Evolutionary conservation across 148 eudicot genomes (phyloP).

Genomic region (Bassia scoparia): DNA sequence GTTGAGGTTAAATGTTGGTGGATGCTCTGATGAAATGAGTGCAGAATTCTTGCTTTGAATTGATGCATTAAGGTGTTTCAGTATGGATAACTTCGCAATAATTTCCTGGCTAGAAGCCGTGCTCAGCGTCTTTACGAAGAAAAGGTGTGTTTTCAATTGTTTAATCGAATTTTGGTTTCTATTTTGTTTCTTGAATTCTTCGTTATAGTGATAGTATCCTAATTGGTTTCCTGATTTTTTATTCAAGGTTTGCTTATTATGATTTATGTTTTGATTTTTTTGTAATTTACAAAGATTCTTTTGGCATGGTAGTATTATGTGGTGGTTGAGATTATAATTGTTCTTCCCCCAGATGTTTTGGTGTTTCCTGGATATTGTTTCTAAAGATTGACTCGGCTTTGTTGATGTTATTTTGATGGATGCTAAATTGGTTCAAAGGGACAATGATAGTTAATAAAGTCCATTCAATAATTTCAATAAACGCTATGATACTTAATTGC

Average conservation of each 20-base stretch:
- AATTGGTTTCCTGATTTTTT: background rate
- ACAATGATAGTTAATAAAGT: no score
- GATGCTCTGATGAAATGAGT: conserved; percentile 23
- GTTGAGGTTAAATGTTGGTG: conserved; percentile 40
- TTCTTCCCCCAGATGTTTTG: no score
- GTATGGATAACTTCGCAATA: conserved; percentile 65
- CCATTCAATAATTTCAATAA: no score
- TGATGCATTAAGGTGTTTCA: conserved; percentile 67
- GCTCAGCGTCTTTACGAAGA: conserved; percentile 58
- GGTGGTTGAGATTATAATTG: background rate
- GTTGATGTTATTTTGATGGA: no score
- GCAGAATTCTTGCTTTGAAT: conserved; percentile 27
- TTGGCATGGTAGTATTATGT: background rate
- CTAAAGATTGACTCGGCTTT: background rate
- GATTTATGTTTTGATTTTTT: no score
- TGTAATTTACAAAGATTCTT: background rate
- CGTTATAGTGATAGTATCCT: background rate
- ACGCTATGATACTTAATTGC: no score
- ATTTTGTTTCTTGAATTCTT: background rate
- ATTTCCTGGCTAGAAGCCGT: conserved; percentile 59
- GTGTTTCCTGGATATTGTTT: conserved; percentile 5
- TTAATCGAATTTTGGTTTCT: background rate
- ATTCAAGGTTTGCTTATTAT: background rate
- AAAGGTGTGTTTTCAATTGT: conserved; percentile 40
- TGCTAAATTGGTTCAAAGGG: no score